Evolutionary conservation across 1,284 basidiomycete genomes (phyloP), one percentile per base, ranked within the genome.

Genomic region (Stygiomarasmius scandens): DNA sequence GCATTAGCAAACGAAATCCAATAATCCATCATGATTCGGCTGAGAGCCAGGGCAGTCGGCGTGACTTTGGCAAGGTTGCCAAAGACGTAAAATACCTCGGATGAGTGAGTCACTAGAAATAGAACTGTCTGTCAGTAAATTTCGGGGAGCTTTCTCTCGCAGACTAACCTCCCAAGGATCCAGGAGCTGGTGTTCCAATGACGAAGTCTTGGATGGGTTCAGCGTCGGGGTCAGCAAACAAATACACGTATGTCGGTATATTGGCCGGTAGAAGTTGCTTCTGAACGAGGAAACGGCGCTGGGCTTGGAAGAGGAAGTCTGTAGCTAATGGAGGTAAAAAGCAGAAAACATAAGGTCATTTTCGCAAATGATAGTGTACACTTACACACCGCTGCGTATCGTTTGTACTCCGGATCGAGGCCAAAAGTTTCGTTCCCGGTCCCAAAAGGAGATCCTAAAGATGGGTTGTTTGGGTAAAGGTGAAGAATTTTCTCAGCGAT

Each of bases 361-460:
- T n/a, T n/a, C n/a, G n/a, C n/a, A n/a, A n/a, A n/a, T n/a, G n/a
- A n/a, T n/a, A n/a, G n/a, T n/a, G n/a, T n/a, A 22, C 11, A 55
- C 63, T n/a, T 46, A 78, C 77, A 34, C 20, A 82, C 34, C 14
- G 54, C 45, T 10, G 54, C 54, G 34, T 27, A 34, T 10, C 54
- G 32, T 24, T 55, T 55, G 46, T 48, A 55, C 11, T 55, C 45
- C 14, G 47, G 45, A 14, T 47, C 54, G 9, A 55, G 49, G 32
- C 79, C 81, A 59, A 55, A 55, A 23, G 45, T 55, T 2, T 24
- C 46, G n/a, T 55, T 49, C 3, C 54, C 54, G 3, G 54, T 55
- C 6, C 46, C 54, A 23, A 48, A 55, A 11, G 54, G 54, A 9
- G 54, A 48, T 4, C 54, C 54, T 9, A 55, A 29, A 22, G 54